Conservation (phyloP, 805 yeast species). For the Saturnispora dispora region DNA sequence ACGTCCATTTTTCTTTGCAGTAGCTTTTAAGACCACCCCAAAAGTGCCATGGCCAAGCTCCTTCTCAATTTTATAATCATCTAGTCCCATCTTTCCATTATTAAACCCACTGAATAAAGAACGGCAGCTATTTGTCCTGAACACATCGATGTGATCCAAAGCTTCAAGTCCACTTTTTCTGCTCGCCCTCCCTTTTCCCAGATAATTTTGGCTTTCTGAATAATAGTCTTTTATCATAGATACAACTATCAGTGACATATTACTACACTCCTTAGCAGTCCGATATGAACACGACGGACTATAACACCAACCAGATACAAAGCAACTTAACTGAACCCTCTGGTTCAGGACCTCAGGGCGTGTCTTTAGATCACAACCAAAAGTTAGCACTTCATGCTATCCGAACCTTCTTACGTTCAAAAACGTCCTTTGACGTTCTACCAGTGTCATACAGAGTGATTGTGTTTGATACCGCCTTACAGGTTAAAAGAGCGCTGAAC, state of each 20-base stretch:
- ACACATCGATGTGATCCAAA: background rate
- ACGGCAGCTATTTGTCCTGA: background rate
- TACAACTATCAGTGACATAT: background rate
- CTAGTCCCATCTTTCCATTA: background rate
- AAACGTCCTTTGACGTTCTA: conserved; percentile 91
- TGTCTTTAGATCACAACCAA: conserved; percentile 44
- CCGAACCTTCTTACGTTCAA: conserved; percentile 72
- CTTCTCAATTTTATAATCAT: background rate
- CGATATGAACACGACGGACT: background rate
- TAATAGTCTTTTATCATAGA: background rate
- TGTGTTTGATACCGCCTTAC: conserved; percentile 83
- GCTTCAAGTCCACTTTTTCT: background rate
- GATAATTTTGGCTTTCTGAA: background rate
- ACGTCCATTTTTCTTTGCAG: conserved; percentile 40
- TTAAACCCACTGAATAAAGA: background rate
- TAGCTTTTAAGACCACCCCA: conserved; percentile 82
- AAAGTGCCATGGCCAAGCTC: conserved; percentile 77
- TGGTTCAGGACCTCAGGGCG: background rate
- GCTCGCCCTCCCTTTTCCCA: background rate
- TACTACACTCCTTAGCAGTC: background rate
- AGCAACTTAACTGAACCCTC: conserved; percentile 18
- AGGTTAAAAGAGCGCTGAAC: conserved; percentile 84
- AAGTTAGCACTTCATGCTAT: conserved; percentile 73
- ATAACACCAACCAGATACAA: background rate
- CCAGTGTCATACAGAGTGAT: conserved; percentile 92